A percentile compares a stretch with the other conserved stretches of the same genome.
phyloP scores from a whole-genome alignment of 805 yeast genomes.

The Candida montana region DNA sequence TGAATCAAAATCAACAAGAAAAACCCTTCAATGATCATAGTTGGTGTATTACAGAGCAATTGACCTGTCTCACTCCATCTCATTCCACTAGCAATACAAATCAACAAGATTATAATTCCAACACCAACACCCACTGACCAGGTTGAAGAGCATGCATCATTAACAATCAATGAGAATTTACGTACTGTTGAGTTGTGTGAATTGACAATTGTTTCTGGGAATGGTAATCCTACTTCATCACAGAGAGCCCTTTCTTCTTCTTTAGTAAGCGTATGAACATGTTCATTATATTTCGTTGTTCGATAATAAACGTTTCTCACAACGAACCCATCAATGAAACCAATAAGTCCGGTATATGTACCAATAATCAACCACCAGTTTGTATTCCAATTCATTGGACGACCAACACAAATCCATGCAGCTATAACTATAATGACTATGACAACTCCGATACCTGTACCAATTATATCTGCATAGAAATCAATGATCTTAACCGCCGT shows the following conservation, averaged over 20 bases:
- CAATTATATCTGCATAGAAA: conserved; percentile 9
- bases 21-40: conserved; percentile 11
- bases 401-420: conserved; percentile 4
- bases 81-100: conserved; percentile 5
- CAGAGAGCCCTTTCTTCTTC: conserved; percentile 3
- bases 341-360: conserved; percentile 9
- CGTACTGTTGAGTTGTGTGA: background rate
- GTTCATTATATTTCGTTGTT: conserved; percentile 4
- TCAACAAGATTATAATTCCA: conserved; percentile 2
- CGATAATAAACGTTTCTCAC: conserved; percentile 11
- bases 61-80: conserved; percentile 10
- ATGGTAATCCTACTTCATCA: conserved; percentile 1
- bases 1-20: conserved; percentile 9
- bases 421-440: conserved; percentile 2
- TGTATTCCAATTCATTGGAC: conserved; percentile 9
- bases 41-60: conserved; percentile 7
- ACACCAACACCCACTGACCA: conserved; percentile 5
- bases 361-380: conserved; percentile 11
- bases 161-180: conserved; percentile 3
- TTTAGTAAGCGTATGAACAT: background rate
- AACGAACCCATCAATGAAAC: conserved; percentile 9
- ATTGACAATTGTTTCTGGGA: background rate
- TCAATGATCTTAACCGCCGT: conserved; percentile 1
- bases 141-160: conserved; percentile 7
- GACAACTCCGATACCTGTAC: conserved; percentile 9